These are phyloP conservation scores for Discostella pseudostelligera DNA, from an alignment of 108 stramenopile genomes.

Conservation along the genomic window DNA sequence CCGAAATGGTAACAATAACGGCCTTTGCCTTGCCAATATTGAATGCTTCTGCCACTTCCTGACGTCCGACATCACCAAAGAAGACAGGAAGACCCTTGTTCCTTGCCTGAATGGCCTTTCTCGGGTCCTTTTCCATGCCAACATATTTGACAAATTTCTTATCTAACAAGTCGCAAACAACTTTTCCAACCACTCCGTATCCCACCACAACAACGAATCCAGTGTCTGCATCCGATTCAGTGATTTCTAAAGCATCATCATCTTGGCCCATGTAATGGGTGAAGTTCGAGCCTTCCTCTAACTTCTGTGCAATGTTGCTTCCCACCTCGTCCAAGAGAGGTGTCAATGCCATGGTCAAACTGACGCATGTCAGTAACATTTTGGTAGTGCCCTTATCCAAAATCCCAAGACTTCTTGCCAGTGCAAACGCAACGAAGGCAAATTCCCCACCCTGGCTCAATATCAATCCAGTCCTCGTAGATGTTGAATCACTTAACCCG, in stretches of 20 bases:
- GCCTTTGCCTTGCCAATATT: constrained; percentile 92
- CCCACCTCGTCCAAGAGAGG: constrained; percentile 78
- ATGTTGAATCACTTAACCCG: constrained; percentile 79
- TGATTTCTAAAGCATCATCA: constrained; percentile 87
- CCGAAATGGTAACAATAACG: constrained; percentile 91
- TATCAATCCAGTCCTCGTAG: constrained; percentile 88
- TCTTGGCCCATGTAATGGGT: constrained; percentile 90
- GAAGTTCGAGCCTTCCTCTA: constrained; percentile 86
- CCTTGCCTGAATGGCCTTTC: constrained; percentile 91
- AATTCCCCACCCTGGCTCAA: constrained; percentile 95
- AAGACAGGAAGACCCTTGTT: constrained; percentile 94
- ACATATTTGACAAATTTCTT: constrained; percentile 92
- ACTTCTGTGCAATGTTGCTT: constrained; percentile 63
- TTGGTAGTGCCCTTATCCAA: constrained; percentile 79
- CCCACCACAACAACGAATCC: constrained; percentile 94
- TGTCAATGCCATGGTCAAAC: constrained; percentile 94
- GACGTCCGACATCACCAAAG: constrained; percentile 92
- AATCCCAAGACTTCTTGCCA: constrained; percentile 85
- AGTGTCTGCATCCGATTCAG: constrained; percentile 65
- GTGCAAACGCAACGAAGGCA: constrained; percentile 96
- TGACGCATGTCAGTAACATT: constrained; percentile 89
- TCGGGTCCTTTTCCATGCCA: constrained; percentile 91
- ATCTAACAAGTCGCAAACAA: constrained; percentile 93
- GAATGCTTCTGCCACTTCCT: constrained; percentile 92
- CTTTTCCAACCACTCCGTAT: constrained; percentile 92